Conservation (phyloP, 2,329 filamentous ascomycete species). For the Penicillium frequentans region DNA sequence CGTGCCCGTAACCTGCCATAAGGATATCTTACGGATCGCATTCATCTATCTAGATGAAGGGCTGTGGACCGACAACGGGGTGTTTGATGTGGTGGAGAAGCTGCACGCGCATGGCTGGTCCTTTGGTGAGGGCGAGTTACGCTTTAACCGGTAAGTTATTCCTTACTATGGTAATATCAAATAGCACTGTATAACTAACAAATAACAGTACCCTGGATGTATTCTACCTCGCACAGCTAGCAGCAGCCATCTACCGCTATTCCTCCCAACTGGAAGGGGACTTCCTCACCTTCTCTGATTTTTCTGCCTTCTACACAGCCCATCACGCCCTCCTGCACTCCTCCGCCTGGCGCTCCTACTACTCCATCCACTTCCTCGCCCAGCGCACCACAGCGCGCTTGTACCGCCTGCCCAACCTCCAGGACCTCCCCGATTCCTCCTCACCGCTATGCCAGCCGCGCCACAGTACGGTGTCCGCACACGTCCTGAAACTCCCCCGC, state of each 20-base stretch:
- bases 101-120: constrained; percentile 21
- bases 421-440: constrained; percentile 21
- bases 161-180: background rate
- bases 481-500: constrained; percentile 19
- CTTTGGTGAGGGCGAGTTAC: constrained; percentile 21
- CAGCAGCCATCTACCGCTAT: constrained; percentile 21
- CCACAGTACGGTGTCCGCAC: constrained; percentile 5
- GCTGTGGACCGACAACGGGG: constrained; percentile 14
- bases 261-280: constrained; percentile 9
- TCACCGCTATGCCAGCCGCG: constrained; percentile 14
- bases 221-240: constrained; percentile 22
- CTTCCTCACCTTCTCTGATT: constrained; percentile 16
- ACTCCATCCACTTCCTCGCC: constrained; percentile 13
- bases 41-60: constrained; percentile 21
- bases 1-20: constrained; percentile 16
- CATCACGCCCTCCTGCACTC: constrained; percentile 16
- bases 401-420: constrained; percentile 22
- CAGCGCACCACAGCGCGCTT: constrained; percentile 22
- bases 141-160: constrained; percentile 20
- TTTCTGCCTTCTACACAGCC: constrained; percentile 16
- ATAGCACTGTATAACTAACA: constrained; percentile 7
- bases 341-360: constrained; percentile 11
- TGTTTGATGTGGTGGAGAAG: constrained; percentile 21
- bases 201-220: constrained; percentile 21
- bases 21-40: constrained; percentile 20